phyloP scores from a whole-genome alignment of 306 rosid genomes.

The Castanea sativa region DNA sequence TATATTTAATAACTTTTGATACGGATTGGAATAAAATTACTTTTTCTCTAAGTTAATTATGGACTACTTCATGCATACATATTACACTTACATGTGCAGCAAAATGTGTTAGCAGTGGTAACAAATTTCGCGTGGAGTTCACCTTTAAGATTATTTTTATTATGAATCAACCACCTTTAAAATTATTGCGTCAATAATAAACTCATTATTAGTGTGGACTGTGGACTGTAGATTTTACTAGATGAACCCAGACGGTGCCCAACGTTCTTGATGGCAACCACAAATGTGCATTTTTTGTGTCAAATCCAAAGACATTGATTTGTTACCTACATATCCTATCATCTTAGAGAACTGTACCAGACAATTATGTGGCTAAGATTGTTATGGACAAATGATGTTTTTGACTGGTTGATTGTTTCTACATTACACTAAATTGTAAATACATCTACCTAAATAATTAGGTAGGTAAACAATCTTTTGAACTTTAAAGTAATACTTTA shows the following conservation, averaged over 20 bases:
- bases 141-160: too few species aligned
- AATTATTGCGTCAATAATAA: too few species aligned
- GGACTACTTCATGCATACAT: too few species aligned
- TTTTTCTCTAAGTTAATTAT: too few species aligned
- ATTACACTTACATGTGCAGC: too few species aligned
- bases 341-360: slow-evolving; percentile 31
- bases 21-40: too few species aligned
- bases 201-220: background rate
- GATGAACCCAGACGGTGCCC: slow-evolving; percentile 24
- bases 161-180: too few species aligned
- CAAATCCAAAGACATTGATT: slow-evolving; percentile 14
- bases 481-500: too few species aligned
- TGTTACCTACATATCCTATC: slow-evolving; percentile 25
- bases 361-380: slow-evolving; percentile 27
- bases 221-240: slow-evolving; percentile 18
- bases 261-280: slow-evolving; percentile 27
- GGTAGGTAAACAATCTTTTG: background rate
- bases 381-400: slow-evolving; percentile 16
- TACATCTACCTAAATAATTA: slow-evolving; percentile 4
- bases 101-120: too few species aligned
- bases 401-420: slow-evolving; percentile 28
- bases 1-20: too few species aligned
- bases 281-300: background rate
- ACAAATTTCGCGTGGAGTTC: too few species aligned
- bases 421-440: slow-evolving; percentile 28